Conservation (phyloP, 768 basidiomycete species). For the Boletus reticuloceps region DNA sequence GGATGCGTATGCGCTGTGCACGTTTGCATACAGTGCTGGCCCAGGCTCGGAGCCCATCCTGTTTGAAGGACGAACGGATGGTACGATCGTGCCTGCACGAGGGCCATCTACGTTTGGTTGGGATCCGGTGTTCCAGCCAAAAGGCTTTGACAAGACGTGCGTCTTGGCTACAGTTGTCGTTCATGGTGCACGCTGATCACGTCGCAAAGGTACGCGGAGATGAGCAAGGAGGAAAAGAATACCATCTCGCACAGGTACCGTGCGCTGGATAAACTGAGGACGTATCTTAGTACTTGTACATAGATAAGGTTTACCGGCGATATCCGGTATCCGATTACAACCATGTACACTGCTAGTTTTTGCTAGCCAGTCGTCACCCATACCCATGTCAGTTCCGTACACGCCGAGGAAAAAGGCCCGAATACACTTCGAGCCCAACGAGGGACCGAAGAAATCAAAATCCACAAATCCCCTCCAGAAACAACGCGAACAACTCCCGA, state of each 20-base stretch:
- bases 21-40: slow-evolving; percentile 90
- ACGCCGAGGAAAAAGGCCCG: slow-evolving; percentile 28
- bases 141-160: slow-evolving; percentile 75
- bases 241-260: slow-evolving; percentile 62
- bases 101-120: slow-evolving; percentile 84
- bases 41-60: slow-evolving; percentile 76
- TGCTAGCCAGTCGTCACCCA: too few relatives aligned
- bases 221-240: slow-evolving; percentile 63
- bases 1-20: slow-evolving; percentile 88
- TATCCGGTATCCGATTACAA: slow-evolving; percentile 18
- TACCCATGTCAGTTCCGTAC: slow-evolving; percentile 16
- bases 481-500: slow-evolving; percentile 71
- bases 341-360: too few relatives aligned
- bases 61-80: slow-evolving; percentile 87
- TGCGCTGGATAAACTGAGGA: slow-evolving; percentile 56
- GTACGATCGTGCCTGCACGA: slow-evolving; percentile 82
- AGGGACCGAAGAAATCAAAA: slow-evolving; percentile 9
- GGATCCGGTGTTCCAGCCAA: slow-evolving; percentile 85
- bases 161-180: slow-evolving; percentile 16
- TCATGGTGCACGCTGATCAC: background rate
- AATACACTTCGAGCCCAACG: slow-evolving; percentile 22
- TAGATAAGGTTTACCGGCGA: slow-evolving; percentile 4
- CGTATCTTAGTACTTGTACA: slow-evolving; percentile 29
- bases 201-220: slow-evolving; percentile 58
- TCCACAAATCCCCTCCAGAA: slow-evolving; percentile 43